Evolutionary conservation across 73 alveolate species (phyloP), one percentile per base, ranked within the genome.

Genomic region (Effrenium voratum): DNA sequence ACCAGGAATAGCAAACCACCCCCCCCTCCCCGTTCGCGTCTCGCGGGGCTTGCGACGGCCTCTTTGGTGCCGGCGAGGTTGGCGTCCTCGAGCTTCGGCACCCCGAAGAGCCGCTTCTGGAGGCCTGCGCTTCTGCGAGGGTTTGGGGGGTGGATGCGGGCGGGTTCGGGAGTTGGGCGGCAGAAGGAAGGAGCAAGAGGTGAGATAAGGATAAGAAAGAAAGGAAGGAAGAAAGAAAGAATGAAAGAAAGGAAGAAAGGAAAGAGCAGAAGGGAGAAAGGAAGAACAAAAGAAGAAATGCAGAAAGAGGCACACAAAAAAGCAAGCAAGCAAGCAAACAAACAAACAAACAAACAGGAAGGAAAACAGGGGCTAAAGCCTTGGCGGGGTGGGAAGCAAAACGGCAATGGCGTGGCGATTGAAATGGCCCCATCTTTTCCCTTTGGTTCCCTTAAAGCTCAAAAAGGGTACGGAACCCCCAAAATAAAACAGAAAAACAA

Each of bases 51-150:
- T 75, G 30, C 50, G 5, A 30, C 46, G 22, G 83, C 85, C 99
- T 76, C 99, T 34, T 79, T 93, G 83, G 93, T 79, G 75, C 99
- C 99, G 32, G 99, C 99, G 93, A 98, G 94, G 99, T 99, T 99
- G 66, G 99, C 99, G 98, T 99, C 99, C 94, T 99, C 99, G 77
- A 99, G 99, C 99, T 99, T 99, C 55, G 99, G 99, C 72, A 99
- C 99, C 10, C 99, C 99, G 82, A 99, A 99, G 83, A 99, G 96
- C 3, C 98, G 91, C 66, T 92, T 92, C 91, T 99, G 99, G 99
- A 99, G 95, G 95, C 97, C 97, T 90, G 46, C 82, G 47, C 28
- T 5, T 16, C 63, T 12, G 8, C 63, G 63, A 8, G 63, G 8
- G 19, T 12, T 19, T 52, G 63, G 26, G 19, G 19, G n/a, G n/a